Percentiles rank a stretch among this genome's conserved stretches.
Conservation (phyloP, 75 land plant species). For the Gnetum montanum region DNA sequence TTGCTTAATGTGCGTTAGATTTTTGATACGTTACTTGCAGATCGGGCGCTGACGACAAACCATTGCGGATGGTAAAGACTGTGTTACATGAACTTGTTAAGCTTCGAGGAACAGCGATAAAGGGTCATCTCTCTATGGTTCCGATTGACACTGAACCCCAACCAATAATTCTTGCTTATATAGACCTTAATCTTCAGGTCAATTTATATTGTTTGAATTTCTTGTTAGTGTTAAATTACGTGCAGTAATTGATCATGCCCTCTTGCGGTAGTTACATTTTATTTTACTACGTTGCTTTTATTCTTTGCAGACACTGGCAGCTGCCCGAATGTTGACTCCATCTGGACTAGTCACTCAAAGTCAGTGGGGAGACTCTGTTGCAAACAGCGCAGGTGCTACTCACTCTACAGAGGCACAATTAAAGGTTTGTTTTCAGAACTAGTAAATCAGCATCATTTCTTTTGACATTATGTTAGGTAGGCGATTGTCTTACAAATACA, state of each 20-base stretch:
- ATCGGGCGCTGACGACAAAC: slow-evolving; percentile 99
- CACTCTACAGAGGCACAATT: slow-evolving; percentile 91
- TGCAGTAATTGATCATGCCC: background rate
- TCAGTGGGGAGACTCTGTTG: slow-evolving; percentile 71
- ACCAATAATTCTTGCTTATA: slow-evolving; percentile 98
- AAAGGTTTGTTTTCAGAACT: slow-evolving; percentile 53
- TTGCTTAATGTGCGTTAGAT: background rate
- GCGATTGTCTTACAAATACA: too few species aligned
- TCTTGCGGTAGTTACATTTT: background rate
- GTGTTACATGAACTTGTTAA: slow-evolving; percentile 98
- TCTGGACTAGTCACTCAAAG: slow-evolving; percentile 59
- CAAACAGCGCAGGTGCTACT: slow-evolving; percentile 53
- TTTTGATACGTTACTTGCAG: slow-evolving; percentile 22
- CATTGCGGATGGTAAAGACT: slow-evolving; percentile 97
- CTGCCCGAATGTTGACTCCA: slow-evolving; percentile 85
- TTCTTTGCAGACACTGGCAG: slow-evolving; percentile 68
- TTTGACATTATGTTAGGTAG: too few species aligned
- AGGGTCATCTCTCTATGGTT: slow-evolving; percentile 98
- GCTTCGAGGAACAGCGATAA: slow-evolving; percentile 93
- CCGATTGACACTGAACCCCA: slow-evolving; percentile 97
- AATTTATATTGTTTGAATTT: background rate
- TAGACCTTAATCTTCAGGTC: slow-evolving; percentile 98
- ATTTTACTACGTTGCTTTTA: background rate
- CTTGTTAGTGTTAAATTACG: background rate
- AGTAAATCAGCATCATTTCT: too few species aligned